These are phyloP conservation scores for Chernovozyma aurita DNA, from an alignment of 1,139 yeast genomes.

Conservation along the genomic window DNA sequence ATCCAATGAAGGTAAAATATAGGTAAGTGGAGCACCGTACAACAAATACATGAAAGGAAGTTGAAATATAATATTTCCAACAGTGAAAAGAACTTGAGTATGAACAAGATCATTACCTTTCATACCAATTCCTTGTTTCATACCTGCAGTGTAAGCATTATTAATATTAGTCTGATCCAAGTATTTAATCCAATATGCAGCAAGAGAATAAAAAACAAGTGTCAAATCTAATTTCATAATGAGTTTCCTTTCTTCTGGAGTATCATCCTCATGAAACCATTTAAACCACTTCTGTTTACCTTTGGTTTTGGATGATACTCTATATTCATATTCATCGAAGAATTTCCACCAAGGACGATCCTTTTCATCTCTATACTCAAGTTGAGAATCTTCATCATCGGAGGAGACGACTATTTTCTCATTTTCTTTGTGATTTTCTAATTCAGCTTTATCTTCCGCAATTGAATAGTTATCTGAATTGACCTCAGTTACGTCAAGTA, in stretches of 20 bases:
- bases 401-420: not conserved
- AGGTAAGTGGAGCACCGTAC: slow-evolving; percentile 48
- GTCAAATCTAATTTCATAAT: slow-evolving; percentile 59
- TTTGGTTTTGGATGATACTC: slow-evolving; percentile 34
- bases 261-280: slow-evolving; percentile 59
- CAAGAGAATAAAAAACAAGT: slow-evolving; percentile 54
- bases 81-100: slow-evolving; percentile 53
- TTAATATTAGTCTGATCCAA: slow-evolving; percentile 58
- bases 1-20: slow-evolving; percentile 55
- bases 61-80: slow-evolving; percentile 59
- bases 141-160: slow-evolving; percentile 67
- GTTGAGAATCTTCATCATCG: not conserved
- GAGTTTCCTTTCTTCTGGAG: slow-evolving; percentile 51
- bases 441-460: not conserved
- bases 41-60: slow-evolving; percentile 38
- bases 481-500: slow-evolving; percentile 12
- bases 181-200: slow-evolving; percentile 70
- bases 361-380: slow-evolving; percentile 59
- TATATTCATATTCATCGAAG: slow-evolving; percentile 59
- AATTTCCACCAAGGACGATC: slow-evolving; percentile 60
- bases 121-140: slow-evolving; percentile 56
- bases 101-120: slow-evolving; percentile 62
- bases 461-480: not conserved
- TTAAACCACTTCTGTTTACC: slow-evolving; percentile 50
- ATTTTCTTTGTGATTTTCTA: no score